A percentile compares a stretch with the other conserved stretches of the same genome.
phyloP scores from a whole-genome alignment of 805 yeast species.

The Deakozyma indianensis region DNA sequence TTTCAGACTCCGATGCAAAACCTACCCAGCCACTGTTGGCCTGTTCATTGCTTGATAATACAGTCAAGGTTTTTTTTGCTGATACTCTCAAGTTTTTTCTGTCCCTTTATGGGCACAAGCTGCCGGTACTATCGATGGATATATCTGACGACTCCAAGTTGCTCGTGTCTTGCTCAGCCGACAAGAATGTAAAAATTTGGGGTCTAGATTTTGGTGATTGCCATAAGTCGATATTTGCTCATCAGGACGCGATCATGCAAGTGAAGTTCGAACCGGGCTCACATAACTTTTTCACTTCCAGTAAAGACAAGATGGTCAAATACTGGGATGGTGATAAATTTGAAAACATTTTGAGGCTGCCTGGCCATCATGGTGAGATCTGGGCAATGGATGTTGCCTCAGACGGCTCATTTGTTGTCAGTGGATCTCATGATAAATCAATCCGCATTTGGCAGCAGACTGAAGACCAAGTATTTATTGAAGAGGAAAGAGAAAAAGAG shows the following conservation, averaged over 20 bases:
- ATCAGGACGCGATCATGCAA: slow-evolving; percentile 87
- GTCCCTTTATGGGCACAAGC: slow-evolving; percentile 87
- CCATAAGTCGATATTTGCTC: slow-evolving; percentile 92
- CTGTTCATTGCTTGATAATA: slow-evolving; percentile 75
- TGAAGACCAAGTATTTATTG: slow-evolving; percentile 89
- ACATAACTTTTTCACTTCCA: slow-evolving; percentile 79
- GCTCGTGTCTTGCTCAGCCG: slow-evolving; percentile 88
- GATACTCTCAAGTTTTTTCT: slow-evolving; percentile 80
- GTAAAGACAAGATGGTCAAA: slow-evolving; percentile 80
- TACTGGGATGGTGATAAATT: slow-evolving; percentile 99
- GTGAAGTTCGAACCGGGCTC: slow-evolving; percentile 74
- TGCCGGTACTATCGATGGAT: slow-evolving; percentile 88
- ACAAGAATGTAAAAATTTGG: slow-evolving; percentile 95
- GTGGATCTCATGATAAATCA: slow-evolving; percentile 88
- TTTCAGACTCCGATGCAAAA: neutral
- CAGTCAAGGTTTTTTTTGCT: slow-evolving; percentile 85
- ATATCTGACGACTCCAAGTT: slow-evolving; percentile 80
- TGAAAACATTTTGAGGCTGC: slow-evolving; percentile 77
- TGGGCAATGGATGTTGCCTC: slow-evolving; percentile 78
- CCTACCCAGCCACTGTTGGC: slow-evolving; percentile 70
- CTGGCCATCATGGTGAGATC: slow-evolving; percentile 83
- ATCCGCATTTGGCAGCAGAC: slow-evolving; percentile 88
- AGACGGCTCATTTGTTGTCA: slow-evolving; percentile 52
- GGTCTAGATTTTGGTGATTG: slow-evolving; percentile 98
- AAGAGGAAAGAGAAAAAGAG: slow-evolving; percentile 93